Base-by-base conservation (phyloP, 2,329 filamentous ascomycete species). In the Aspergillus sp. region DNA sequence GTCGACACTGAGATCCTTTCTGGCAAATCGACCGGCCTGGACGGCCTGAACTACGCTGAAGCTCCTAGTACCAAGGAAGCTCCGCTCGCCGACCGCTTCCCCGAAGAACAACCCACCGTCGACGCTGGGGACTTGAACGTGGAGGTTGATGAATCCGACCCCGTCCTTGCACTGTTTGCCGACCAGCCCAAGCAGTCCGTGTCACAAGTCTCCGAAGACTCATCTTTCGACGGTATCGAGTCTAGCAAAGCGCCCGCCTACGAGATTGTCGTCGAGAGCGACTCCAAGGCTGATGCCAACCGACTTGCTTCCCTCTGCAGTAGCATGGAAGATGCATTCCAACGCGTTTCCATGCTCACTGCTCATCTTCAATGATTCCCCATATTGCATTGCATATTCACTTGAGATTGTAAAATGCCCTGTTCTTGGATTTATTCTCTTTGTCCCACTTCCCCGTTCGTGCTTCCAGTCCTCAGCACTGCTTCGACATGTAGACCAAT, bases 21-120 rank as follows among this genome's bases (percentile, higher is more conserved):
- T 4, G 89, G 89, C 68, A 95, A 95, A 82, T 76, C 82, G 0
- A 83, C 82, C 41, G 82, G 80, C 71, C 79, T 83, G 53, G 77
- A 83, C 8, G 80, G 79, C 54, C 67, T 70, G 39, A 59, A 63
- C 47, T 41, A 73, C 3, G 68, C 71, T 4, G 78, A 82, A 41
- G 11, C 52, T 11, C n/a, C 55, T n/a, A 72, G 77, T 49, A 66
- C 75, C 59, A 86, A 85, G 74, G 69, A 82, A 58, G 71, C 76
- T 20, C 81, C 82, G 24, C 68, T 75, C 54, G 71, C 85, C 46
- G 77, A 83, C 61, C 71, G 30, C 58, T 69, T 65, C 51, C 73
- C 53, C 9, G 56, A 58, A 30, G 56, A 62, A 53, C 52, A 65
- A 33, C 54, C 59, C 22, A 57, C 59, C 49, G 57, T 63, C 33